Conservation (phyloP, 139 green algal species). For the Chlamydomonas sp. region DNA sequence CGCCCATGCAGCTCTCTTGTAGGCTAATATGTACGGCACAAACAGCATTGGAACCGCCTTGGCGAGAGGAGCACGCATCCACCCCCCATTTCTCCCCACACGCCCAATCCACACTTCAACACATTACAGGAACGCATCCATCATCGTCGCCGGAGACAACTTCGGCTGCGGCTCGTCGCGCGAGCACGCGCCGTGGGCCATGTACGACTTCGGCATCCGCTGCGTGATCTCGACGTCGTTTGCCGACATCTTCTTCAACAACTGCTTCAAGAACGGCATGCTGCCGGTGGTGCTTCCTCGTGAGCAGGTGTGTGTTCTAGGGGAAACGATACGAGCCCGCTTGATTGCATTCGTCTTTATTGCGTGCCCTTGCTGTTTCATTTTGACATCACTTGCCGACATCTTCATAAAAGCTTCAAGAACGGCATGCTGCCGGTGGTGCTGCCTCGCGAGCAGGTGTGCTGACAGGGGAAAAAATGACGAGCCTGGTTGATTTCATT, state of each 20-base stretch:
- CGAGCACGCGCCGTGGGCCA: slow-evolving; percentile 41
- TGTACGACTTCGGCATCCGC: slow-evolving; percentile 41
- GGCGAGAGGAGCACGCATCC: too few relatives aligned
- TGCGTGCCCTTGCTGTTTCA: background rate
- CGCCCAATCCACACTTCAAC: too few relatives aligned
- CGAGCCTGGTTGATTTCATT: background rate
- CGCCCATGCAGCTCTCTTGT: too few relatives aligned
- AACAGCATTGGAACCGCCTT: too few relatives aligned
- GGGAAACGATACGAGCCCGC: too few relatives aligned
- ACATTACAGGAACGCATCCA: slow-evolving; percentile 13
- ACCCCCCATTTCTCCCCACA: too few relatives aligned
- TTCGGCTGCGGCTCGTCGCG: slow-evolving; percentile 39
- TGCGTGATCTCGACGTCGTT: slow-evolving; percentile 41
- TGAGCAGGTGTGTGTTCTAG: slow-evolving; percentile 17
- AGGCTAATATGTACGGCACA: too few relatives aligned
- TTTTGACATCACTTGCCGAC: background rate
- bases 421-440: background rate
- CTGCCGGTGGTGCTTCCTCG: slow-evolving; percentile 34
- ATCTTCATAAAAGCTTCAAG: too few relatives aligned
- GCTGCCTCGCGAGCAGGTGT: background rate
- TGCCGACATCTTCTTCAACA: slow-evolving; percentile 50
- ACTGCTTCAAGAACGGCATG: slow-evolving; percentile 53
- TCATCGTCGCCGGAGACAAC: slow-evolving; percentile 45
- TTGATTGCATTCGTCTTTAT: background rate
- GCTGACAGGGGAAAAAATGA: too few relatives aligned